Evolutionary conservation across 768 basidiomycete genomes (phyloP), one percentile per base, ranked within the genome.

Genomic region (Boletus insuetus): DNA sequence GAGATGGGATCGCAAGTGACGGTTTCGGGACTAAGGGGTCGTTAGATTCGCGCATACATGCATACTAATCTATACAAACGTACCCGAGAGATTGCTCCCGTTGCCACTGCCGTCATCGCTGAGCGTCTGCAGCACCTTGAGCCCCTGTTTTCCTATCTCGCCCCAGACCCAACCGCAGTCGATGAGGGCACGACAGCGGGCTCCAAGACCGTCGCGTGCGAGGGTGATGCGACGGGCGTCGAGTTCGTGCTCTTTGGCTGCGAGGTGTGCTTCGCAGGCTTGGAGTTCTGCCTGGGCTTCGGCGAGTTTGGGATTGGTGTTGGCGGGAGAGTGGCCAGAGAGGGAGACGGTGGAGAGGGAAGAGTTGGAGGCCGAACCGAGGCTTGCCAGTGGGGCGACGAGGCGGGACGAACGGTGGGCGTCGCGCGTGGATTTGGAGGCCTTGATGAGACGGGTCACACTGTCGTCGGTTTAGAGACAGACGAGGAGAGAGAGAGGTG

Each of bases 181-280:
- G 4, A 82, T 76, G 62, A 93, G 76, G 0, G 88, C 89, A 17
- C 73, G 75, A 58, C 83, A 85, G 4, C 91, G 78, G 4, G 75
- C 73, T 1, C 80, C 76, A 20, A 94, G 74, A 1, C 89, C 89
- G 41, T 84, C 80, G 7, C 78, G 74, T 13, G 89, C 76, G 9
- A 85, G 75, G n/a, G 73, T 73, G n/a, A 74, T 68, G 1, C 89
- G 77, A 46, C 78, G 72, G 0, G 64, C 63, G 6, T 79, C 79
- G 8, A 91, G 77, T 54, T 85, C 85, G 19, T 72, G 77, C 65
- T 94, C 89, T 66, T 89, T 89, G 26, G 73, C 55, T 0, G 85
- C 85, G 3, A 94, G 77, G 51, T 87, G 87, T 0, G 80, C 75
- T 65, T 94, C 91, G 67, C 91, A 94, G 10, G 89, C 91, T 62